Evolutionary conservation across 352 stramenopile species (phyloP).

Genomic region (Phytophthora sansomeana): DNA sequence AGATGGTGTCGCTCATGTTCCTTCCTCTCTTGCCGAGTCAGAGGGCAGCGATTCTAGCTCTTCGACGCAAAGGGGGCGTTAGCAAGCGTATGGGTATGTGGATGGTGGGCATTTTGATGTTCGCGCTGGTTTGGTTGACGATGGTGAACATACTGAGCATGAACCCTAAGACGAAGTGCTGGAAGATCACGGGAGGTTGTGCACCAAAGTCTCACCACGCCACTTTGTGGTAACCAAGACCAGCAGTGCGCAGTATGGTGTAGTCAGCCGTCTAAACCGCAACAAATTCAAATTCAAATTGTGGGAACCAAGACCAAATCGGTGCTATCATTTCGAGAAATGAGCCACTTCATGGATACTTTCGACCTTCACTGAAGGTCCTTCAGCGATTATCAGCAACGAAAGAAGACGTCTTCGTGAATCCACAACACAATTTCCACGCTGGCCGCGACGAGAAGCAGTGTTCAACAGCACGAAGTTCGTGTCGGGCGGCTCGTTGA

Average conservation of each 20-base stretch:
- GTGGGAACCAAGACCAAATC: background rate
- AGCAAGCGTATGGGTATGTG: conserved; percentile 47
- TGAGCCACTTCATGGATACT: background rate
- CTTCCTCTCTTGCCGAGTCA: conserved; percentile 56
- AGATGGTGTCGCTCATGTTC: conserved; percentile 53
- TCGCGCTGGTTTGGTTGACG: conserved; percentile 47
- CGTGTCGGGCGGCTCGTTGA: too few relatives aligned
- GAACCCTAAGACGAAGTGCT: conserved; percentile 60
- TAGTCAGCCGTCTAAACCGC: too few relatives aligned
- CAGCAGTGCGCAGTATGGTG: too few relatives aligned
- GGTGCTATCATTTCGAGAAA: background rate
- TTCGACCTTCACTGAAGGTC: too few relatives aligned
- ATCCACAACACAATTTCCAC: too few relatives aligned
- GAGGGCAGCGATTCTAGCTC: conserved; percentile 38
- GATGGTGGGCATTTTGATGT: conserved; percentile 41
- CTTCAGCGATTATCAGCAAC: too few relatives aligned
- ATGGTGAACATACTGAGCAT: conserved; percentile 64
- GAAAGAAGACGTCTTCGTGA: too few relatives aligned
- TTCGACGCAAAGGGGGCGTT: conserved; percentile 40
- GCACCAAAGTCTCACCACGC: conserved; percentile 32
- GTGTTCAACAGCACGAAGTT: too few relatives aligned
- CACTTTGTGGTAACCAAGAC: conserved; percentile 4
- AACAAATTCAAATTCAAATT: background rate
- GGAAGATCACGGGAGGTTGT: conserved; percentile 65
- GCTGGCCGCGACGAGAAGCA: too few relatives aligned